Conservation (phyloP, 352 stramenopile genomes). For the Pythium utonaiense region DNA sequence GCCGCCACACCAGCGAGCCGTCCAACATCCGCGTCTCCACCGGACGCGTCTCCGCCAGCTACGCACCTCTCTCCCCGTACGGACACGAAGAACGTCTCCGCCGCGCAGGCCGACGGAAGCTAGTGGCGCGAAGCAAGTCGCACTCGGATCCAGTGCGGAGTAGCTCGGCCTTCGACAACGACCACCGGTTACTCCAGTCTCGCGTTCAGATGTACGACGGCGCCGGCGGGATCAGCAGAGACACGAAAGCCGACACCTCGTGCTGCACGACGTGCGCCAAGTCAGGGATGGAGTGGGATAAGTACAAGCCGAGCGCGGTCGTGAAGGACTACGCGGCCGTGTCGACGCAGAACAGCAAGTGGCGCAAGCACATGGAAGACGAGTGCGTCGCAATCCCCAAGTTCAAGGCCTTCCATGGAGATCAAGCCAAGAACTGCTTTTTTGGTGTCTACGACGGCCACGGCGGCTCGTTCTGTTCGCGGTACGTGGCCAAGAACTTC, state of each 20-base stretch:
- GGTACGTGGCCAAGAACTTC: constrained; percentile 72
- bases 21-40: constrained; percentile 8
- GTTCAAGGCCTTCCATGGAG: constrained; percentile 51
- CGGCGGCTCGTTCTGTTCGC: constrained; percentile 73
- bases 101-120: constrained; percentile 11
- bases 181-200: constrained; percentile 3
- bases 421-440: constrained; percentile 67
- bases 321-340: constrained; percentile 69
- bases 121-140: constrained; percentile 12
- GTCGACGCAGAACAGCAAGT: constrained; percentile 78
- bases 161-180: constrained; percentile 2
- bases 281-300: constrained; percentile 28
- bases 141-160: constrained; percentile 12
- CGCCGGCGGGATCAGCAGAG: neutral
- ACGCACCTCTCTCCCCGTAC: constrained; percentile 2
- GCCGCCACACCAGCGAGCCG: neutral
- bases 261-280: constrained; percentile 14
- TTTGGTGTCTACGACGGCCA: constrained; percentile 85
- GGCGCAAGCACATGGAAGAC: constrained; percentile 82
- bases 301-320: constrained; percentile 37
- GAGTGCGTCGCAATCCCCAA: constrained; percentile 74
- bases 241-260: neutral
- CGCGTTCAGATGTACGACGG: constrained; percentile 8
- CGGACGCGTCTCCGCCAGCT: constrained; percentile 13
- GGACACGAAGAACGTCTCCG: constrained; percentile 15